Evolutionary conservation across 1,284 basidiomycete species (phyloP).

Genomic region (Phenoliferia sp.): DNA sequence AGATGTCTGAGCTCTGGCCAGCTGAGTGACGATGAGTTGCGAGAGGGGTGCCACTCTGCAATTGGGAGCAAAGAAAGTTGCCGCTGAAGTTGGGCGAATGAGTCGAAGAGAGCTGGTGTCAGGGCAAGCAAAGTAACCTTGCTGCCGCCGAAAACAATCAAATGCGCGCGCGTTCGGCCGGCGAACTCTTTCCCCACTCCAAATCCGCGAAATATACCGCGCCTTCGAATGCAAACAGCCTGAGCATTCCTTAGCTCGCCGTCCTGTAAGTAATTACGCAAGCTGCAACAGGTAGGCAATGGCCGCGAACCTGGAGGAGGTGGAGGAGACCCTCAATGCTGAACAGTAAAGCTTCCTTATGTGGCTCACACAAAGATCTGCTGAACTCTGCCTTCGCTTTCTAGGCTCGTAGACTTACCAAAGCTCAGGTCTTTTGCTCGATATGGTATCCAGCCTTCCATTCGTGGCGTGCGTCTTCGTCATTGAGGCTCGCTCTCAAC

Average conservation of each 20-base stretch:
- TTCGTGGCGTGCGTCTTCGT: conserved; percentile 9
- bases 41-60: too few relatives aligned
- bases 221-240: background rate
- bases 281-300: background rate
- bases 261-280: too few relatives aligned
- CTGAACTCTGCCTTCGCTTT: background rate
- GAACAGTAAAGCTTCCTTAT: conserved; percentile 13
- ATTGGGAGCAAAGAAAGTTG: too few relatives aligned
- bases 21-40: too few relatives aligned
- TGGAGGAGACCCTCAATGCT: conserved; percentile 13
- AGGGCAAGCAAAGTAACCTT: background rate
- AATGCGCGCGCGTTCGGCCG: background rate
- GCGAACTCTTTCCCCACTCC: background rate
- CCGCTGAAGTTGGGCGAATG: too few relatives aligned
- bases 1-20: too few relatives aligned
- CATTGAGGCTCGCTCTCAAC: background rate
- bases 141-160: background rate
- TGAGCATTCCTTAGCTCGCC: background rate
- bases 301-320: conserved; percentile 8
- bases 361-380: background rate
- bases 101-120: background rate
- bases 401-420: conserved; percentile 11
- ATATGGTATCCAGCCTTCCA: conserved; percentile 11
- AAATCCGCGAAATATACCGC: background rate
- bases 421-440: conserved; percentile 12